phyloP scores from a whole-genome alignment of 345 rosid species.

The Citrus sinensis region DNA sequence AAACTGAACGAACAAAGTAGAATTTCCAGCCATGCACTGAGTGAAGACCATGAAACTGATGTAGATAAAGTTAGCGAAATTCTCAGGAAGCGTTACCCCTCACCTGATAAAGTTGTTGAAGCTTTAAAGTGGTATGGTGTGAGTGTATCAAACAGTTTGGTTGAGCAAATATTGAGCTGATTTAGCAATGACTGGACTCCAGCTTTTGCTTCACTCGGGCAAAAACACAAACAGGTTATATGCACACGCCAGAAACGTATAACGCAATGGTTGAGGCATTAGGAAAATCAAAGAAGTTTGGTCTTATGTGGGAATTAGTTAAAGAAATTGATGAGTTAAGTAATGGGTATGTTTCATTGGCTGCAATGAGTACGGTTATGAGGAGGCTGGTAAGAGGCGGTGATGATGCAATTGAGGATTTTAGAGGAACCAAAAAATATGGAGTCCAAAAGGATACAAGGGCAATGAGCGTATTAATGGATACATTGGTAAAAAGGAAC shows the following conservation, averaged over 20 bases:
- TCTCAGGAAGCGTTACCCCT: conserved; percentile 36
- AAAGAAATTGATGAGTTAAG: conserved; percentile 48
- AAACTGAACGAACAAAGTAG: conserved; percentile 10
- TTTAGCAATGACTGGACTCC: conserved; percentile 59
- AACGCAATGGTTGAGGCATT: conserved; percentile 65
- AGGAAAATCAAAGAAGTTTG: conserved; percentile 56
- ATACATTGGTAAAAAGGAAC: conserved; percentile 70
- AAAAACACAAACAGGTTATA: conserved; percentile 59
- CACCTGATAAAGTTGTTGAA: conserved; percentile 32
- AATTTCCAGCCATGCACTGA: not conserved
- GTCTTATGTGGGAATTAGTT: conserved; percentile 58
- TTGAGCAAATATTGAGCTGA: conserved; percentile 54
- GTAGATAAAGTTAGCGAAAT: conserved; percentile 45
- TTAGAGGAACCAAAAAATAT: conserved; percentile 49
- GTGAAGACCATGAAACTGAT: conserved; percentile 30
- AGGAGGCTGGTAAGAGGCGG: conserved; percentile 67
- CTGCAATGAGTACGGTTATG: conserved; percentile 60
- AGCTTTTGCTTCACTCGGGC: conserved; percentile 84
- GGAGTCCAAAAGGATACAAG: conserved; percentile 43
- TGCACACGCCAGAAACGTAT: conserved; percentile 42
- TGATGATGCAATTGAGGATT: conserved; percentile 56
- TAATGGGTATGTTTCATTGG: conserved; percentile 47
- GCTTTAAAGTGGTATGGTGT: conserved; percentile 39
- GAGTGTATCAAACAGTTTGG: conserved; percentile 33
- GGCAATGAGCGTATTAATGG: conserved; percentile 63